phyloP scores from a whole-genome alignment of 768 basidiomycete species.

The Nidula microcarpa region DNA sequence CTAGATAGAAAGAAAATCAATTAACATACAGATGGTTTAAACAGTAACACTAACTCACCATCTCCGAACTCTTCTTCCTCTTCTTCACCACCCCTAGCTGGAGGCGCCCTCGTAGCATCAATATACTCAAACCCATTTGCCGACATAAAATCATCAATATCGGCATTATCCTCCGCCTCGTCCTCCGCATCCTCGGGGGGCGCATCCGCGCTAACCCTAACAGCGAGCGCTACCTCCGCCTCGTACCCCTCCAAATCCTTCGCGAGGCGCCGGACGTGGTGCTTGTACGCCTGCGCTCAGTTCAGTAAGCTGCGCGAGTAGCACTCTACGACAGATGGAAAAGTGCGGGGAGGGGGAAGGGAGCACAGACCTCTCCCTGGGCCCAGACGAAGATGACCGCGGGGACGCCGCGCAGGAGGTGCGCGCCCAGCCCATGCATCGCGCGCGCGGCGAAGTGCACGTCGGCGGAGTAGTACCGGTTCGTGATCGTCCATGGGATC shows the following conservation, averaged over 20 bases:
- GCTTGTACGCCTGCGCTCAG: conserved; percentile 48
- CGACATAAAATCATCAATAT: conserved; percentile 64
- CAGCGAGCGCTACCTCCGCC: conserved; percentile 71
- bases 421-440: conserved; percentile 37
- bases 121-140: conserved; percentile 77
- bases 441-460: conserved; percentile 63
- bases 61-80: conserved; percentile 17
- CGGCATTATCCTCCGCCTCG: conserved; percentile 40
- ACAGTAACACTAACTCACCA: conserved; percentile 8
- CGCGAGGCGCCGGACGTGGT: conserved; percentile 48
- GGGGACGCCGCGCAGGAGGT: conserved; percentile 47
- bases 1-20: conserved; percentile 19
- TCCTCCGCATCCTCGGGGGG: conserved; percentile 7
- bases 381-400: conserved; percentile 75
- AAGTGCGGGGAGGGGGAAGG: not conserved
- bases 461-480: conserved; percentile 79
- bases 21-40: not conserved
- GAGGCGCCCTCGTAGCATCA: conserved; percentile 39
- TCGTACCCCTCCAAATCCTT: conserved; percentile 46
- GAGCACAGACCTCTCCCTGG: conserved; percentile 54
- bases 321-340: not conserved
- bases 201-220: conserved; percentile 40
- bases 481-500: conserved; percentile 73
- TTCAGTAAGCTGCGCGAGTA: not conserved
- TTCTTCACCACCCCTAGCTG: not conserved